These are phyloP conservation scores for Phytophthora podocarpi DNA, from an alignment of 352 stramenopile species.

Conservation along the genomic window DNA sequence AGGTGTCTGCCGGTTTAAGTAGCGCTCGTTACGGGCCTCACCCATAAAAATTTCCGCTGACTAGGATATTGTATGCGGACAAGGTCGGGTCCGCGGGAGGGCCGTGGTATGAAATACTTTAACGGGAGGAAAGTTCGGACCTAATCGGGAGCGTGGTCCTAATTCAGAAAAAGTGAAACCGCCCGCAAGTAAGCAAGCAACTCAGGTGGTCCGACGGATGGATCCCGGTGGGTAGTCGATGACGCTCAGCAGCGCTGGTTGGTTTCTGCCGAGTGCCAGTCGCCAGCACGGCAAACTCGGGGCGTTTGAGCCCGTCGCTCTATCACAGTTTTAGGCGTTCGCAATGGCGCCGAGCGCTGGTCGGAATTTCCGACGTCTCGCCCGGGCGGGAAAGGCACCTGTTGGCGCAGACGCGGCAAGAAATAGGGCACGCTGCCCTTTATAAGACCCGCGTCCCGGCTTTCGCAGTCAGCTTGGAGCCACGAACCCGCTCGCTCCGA, in stretches of 20 bases:
- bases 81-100: not conserved
- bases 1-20: slow-evolving; percentile 19
- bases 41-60: slow-evolving; percentile 32
- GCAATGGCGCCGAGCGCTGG: not conserved
- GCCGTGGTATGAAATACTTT: slow-evolving; percentile 4
- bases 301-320: too few relatives aligned
- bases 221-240: not conserved
- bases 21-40: slow-evolving; percentile 28
- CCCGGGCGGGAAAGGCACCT: slow-evolving; percentile 9
- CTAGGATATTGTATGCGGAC: slow-evolving; percentile 8
- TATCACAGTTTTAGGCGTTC: not conserved
- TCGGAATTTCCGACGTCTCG: slow-evolving; percentile 24
- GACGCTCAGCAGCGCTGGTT: not conserved
- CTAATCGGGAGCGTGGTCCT: slow-evolving; percentile 1
- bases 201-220: slow-evolving; percentile 5
- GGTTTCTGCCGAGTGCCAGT: not conserved
- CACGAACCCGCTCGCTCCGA: slow-evolving; percentile 21
- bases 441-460: slow-evolving; percentile 13
- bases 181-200: slow-evolving; percentile 19
- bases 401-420: not conserved
- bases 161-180: slow-evolving; percentile 25
- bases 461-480: slow-evolving; percentile 9
- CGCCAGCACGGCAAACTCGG: too few relatives aligned
- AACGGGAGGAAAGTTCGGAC: slow-evolving; percentile 7
- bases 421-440: slow-evolving; percentile 18